Conservation (phyloP, 441 rosid genomes). For the Erodium trifolium region DNA sequence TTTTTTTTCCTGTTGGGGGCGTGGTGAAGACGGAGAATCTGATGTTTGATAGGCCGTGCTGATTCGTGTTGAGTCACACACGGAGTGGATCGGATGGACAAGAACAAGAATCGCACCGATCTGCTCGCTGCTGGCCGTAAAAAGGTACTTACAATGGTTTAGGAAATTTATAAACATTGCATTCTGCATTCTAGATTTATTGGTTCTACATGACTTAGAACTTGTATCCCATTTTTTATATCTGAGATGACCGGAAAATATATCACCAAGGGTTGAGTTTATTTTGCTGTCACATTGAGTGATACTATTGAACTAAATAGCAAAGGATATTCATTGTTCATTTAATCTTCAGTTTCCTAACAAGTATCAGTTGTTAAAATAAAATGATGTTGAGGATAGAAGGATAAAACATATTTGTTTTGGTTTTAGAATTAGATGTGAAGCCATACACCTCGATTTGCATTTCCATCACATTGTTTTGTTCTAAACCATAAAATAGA, state of each 20-base stretch:
- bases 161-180: not conserved
- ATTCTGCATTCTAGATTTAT: not conserved
- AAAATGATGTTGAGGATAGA: not conserved
- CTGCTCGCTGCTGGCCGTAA: conserved; percentile 93
- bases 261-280: not conserved
- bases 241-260: not conserved
- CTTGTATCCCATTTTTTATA: not conserved
- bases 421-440: not conserved
- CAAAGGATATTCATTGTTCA: not conserved
- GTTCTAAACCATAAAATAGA: not conserved
- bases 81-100: conserved; percentile 68
- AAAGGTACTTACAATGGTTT: conserved; percentile 41
- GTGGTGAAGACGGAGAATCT: conserved; percentile 5
- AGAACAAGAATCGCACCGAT: conserved; percentile 83
- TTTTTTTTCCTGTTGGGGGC: conserved; percentile 9
- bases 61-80: conserved; percentile 22
- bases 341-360: not conserved
- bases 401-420: not conserved
- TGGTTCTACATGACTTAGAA: not conserved
- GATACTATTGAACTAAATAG: not conserved
- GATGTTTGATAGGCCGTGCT: conserved; percentile 14
- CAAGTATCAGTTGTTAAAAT: not conserved
- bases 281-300: not conserved
- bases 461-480: not conserved
- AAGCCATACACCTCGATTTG: not conserved